Evolutionary conservation across 805 yeast genomes (phyloP).

Genomic region (Kazachstania kunashirensis): DNA sequence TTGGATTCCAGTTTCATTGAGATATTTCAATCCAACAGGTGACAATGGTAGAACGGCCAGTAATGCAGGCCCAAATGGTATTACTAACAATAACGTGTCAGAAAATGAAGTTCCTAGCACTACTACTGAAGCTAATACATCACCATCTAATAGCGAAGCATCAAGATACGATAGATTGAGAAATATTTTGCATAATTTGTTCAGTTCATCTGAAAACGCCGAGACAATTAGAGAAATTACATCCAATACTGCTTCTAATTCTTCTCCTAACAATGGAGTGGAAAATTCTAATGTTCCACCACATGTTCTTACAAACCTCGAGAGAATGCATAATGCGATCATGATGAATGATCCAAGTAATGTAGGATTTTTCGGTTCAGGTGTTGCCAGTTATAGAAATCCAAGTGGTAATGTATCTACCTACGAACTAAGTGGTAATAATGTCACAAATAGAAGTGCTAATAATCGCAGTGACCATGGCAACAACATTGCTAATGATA

Average conservation of each 20-base stretch:
- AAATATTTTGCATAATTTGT: slow-evolving; percentile 16
- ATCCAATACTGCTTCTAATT: slow-evolving; percentile 1
- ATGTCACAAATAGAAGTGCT: neutral
- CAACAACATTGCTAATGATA: too few species aligned
- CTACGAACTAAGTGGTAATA: slow-evolving; percentile 7
- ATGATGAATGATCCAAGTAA: slow-evolving; percentile 1
- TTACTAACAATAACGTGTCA: neutral
- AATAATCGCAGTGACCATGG: too few species aligned
- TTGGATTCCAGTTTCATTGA: slow-evolving; percentile 14
- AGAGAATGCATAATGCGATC: too few species aligned
- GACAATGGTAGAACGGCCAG: slow-evolving; percentile 6
- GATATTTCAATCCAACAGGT: neutral
- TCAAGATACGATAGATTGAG: slow-evolving; percentile 22
- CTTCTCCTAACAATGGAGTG: too few species aligned
- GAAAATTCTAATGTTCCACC: too few species aligned
- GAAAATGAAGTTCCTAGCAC: neutral
- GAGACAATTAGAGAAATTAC: neutral
- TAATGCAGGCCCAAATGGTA: slow-evolving; percentile 1
- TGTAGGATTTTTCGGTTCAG: slow-evolving; percentile 19
- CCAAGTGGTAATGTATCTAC: slow-evolving; percentile 24
- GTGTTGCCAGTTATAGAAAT: slow-evolving; percentile 29
- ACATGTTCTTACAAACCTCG: too few species aligned
- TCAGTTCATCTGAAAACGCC: slow-evolving; percentile 6
- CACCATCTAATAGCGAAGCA: slow-evolving; percentile 5
- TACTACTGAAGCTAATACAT: neutral